Conservation (phyloP, 2,329 filamentous ascomycete genomes). For the Neonectria ditissima region DNA sequence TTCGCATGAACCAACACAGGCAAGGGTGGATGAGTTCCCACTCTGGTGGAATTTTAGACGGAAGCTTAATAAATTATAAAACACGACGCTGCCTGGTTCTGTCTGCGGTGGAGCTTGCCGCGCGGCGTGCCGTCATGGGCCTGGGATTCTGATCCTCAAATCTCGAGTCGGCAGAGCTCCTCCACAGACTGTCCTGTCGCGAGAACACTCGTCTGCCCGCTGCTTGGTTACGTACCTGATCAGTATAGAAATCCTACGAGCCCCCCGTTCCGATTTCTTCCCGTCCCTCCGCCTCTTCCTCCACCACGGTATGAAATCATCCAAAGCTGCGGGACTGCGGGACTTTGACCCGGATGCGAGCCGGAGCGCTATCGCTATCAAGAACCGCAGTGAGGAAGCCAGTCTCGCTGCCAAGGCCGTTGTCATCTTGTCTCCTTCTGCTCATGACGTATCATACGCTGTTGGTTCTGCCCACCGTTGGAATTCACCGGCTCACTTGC, state of each 20-base stretch:
- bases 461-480: no score
- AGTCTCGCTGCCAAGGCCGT: no score
- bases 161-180: background rate
- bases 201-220: background rate
- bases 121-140: background rate
- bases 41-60: conserved; percentile 1
- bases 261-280: background rate
- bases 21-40: background rate
- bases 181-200: background rate
- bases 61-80: background rate
- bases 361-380: no score
- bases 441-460: no score
- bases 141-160: conserved; percentile 6
- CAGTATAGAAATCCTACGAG: background rate
- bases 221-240: background rate
- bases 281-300: background rate
- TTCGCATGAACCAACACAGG: background rate
- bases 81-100: no score
- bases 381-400: no score
- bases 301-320: background rate
- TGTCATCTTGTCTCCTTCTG: background rate
- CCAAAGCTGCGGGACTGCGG: no score
- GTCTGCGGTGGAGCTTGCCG: conserved; percentile 4
- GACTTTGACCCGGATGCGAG: no score
- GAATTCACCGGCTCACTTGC: no score